phyloP scores from a whole-genome alignment of 1,139 yeast species.

The Dujonia santamariae region DNA sequence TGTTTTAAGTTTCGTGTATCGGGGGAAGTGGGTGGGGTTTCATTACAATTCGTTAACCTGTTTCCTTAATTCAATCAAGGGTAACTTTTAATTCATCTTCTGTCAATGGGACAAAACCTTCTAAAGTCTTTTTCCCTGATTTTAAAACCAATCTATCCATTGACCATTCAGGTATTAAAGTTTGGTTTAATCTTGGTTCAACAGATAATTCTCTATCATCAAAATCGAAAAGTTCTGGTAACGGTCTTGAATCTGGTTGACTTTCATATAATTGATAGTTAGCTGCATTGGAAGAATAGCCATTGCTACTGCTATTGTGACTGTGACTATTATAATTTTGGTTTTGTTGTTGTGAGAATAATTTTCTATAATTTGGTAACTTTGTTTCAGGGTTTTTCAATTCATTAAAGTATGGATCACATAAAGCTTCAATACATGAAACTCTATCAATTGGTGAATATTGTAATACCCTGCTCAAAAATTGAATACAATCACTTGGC shows the following conservation, averaged over 20 bases:
- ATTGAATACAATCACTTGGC: constrained; percentile 58
- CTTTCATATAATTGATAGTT: constrained; percentile 35
- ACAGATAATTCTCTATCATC: constrained; percentile 47
- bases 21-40: too few relatives aligned
- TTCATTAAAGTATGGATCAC: constrained; percentile 76
- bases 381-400: constrained; percentile 53
- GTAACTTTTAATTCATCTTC: constrained; percentile 34
- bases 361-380: constrained; percentile 52
- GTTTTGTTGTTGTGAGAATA: constrained; percentile 37
- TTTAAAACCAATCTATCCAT: constrained; percentile 25
- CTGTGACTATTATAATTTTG: constrained; percentile 10
- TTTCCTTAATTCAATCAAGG: constrained; percentile 22
- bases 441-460: constrained; percentile 75
- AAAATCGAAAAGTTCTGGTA: constrained; percentile 50
- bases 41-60: not conserved
- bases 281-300: constrained; percentile 23
- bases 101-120: constrained; percentile 34
- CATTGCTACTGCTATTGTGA: constrained; percentile 14
- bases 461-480: constrained; percentile 59
- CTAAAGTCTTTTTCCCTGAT: constrained; percentile 21
- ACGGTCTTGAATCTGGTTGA: constrained; percentile 40
- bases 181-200: constrained; percentile 31
- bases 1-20: too few relatives aligned
- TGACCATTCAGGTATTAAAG: constrained; percentile 42
- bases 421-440: constrained; percentile 65